Base-by-base conservation (phyloP, 108 stramenopile genomes). In the Aurantiochytrium sp. region DNA sequence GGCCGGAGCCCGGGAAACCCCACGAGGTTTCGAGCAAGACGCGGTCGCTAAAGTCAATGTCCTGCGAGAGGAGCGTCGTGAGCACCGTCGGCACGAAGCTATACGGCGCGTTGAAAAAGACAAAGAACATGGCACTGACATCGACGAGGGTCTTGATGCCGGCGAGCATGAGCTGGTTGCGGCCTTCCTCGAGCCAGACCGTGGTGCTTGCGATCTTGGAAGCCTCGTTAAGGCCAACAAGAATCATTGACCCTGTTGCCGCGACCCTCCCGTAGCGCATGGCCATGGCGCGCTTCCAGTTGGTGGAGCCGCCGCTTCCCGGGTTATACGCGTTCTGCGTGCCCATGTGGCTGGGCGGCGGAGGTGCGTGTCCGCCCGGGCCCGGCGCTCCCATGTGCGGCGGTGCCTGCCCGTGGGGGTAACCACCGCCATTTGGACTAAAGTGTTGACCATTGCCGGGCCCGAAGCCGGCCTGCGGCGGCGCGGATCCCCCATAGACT, bases 31-130 rank as follows among this genome's bases (percentile, higher is more conserved):
- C 59, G 24, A 65, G 59, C 59, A 65, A 19, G 24, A 65, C 27
- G 15, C 59, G 59, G 34, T 65, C 59, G 34, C 59, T 65, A 65
- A 65, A 65, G 59, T 65, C 59, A 34, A 65, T 12, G 34, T 65
- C 59, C 34, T 65, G 59, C 8, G 59, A 65, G 59, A 65, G 34
- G 22, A 65, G 73, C 21, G 32, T 48, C 6, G 42, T 48, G 27
- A 81, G 42, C 73, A 42, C 12, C 39, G 42, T 1, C 12, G 73
- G 73, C 39, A 81, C 39, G 24, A 81, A 81, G n/a, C 21, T 39
- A 81, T 48, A 81, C 39, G 73, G 73, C 12, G 73, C 73, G 32
- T 41, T 81, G 45, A 41, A 27, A 48, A 81, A 81, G 21, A 81
- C 73, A 48, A 41, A n/a, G 24, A 48, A 12, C 42, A 81, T 48